Evolutionary conservation across 108 stramenopile genomes (phyloP), one percentile per base, ranked within the genome.

Genomic region (Nitzschia putrida): DNA sequence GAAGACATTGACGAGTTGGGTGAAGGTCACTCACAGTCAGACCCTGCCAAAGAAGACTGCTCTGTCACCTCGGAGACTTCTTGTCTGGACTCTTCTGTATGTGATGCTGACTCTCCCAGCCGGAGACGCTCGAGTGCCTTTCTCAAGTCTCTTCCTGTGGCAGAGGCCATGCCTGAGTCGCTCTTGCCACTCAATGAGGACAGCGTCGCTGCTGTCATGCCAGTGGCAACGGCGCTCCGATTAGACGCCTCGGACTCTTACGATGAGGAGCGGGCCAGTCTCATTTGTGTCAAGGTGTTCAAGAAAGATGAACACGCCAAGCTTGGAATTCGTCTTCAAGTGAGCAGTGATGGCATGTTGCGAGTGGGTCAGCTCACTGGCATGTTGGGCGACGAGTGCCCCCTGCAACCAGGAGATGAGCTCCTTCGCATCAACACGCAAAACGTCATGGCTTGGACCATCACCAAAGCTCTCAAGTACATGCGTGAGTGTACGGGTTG

Each of bases 371-470:
- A 47, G 44, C 16, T 63, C 18, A 25, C 61, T 44, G 61, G 61
- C 11, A 24, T 44, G 11, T 45, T 63, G 44, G 61, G 22, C 37
- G 47, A 49, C 3, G 13, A 63, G 10, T 63, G 43, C 11, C 44
- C 61, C 0, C 23, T 63, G 43, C 61, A 43, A 44, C 12, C 18
- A 12, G 61, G 61, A 22, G 61, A 63, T 47, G 44, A 63, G 12
- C 7, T 63, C 8, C 22, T 63, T 8, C 13, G 42, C 23, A 22
- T 63, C 12, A 63, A 63, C 24, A 38, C 23, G 0, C 61, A 63
- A 43, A 25, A 63, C 44, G 61, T 47, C n/a, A 23, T 39, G 42
- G 61, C 61, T 4, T 63, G 61, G 61, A 63, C 61, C n/a, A 63
- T 43, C 24, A 47, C 61, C 44, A 63, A 63, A 43, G 61, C 61